Evolutionary conservation across 768 basidiomycete species (phyloP).

Genomic region (Rossbeevera mucosa): DNA sequence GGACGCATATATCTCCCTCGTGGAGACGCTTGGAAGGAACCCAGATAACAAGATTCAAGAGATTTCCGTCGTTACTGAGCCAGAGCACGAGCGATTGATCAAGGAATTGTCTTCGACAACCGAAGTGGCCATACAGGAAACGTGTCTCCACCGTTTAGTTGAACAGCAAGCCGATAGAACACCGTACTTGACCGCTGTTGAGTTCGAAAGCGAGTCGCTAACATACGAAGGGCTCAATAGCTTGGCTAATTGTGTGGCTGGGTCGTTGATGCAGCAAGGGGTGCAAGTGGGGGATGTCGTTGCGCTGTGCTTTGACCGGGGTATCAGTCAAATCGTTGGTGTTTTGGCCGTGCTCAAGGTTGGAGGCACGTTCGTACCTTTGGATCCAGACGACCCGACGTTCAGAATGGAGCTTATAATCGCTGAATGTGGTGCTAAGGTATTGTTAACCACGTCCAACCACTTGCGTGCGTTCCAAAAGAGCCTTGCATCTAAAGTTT

Average conservation of each 20-base stretch:
- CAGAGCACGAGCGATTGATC: conserved; percentile 17
- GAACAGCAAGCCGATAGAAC: conserved; percentile 17
- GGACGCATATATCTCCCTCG: conserved; percentile 27
- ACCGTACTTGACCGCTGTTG: conserved; percentile 21
- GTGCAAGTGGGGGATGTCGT: conserved; percentile 23
- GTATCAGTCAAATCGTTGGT: conserved; percentile 26
- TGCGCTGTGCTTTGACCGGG: conserved; percentile 28
- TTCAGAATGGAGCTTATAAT: conserved; percentile 27
- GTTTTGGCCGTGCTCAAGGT: conserved; percentile 32
- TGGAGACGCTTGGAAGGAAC: conserved; percentile 20
- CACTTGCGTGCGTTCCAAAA: conserved; percentile 23
- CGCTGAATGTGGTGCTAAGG: conserved; percentile 23
- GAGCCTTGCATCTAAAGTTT: conserved; percentile 19
- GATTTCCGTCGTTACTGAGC: conserved; percentile 13
- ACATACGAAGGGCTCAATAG: conserved; percentile 34
- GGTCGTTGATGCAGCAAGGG: conserved; percentile 23
- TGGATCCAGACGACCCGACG: conserved; percentile 28
- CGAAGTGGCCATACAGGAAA: conserved; percentile 12
- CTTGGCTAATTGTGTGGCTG: conserved; percentile 32
- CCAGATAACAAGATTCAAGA: conserved; percentile 15
- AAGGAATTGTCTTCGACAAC: conserved; percentile 24
- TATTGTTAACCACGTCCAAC: conserved; percentile 22
- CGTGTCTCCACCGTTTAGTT: conserved; percentile 15
- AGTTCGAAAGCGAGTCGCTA: conserved; percentile 27
- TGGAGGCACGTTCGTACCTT: conserved; percentile 22